Evolutionary conservation across 768 basidiomycete genomes (phyloP), one percentile per base, ranked within the genome.

Genomic region (Agrocybe pediades): DNA sequence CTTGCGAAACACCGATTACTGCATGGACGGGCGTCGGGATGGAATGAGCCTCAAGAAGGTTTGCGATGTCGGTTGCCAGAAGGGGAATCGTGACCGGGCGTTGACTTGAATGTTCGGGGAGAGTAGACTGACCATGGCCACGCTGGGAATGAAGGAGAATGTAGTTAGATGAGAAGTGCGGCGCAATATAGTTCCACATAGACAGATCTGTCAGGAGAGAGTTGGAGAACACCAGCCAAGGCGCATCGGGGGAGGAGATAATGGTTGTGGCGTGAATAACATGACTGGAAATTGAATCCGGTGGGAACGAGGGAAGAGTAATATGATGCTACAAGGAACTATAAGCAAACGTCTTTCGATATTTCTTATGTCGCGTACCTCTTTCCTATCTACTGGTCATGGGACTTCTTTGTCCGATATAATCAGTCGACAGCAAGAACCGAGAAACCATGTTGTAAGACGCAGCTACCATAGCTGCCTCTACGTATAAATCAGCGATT

Each of bases 391-490:
- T 21, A 78, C 56, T 2, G 80, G 80, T 79, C 80, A 83, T 8
- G 81, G 78, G 5, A 81, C 77, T 11, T 65, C 61, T 17, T 67
- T 62, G 41, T 80, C 75, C 0, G 76, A 73, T 57, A 76, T 66
- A 8, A 57, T 88, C 85, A 11, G 82, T 73, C 0, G 84, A 75
- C 11, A 85, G 70, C 25, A 88, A 71, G 58, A 87, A 80, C n/a
- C 86, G 74, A 17, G 84, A 86, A 6, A 88, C 85, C 81, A 87
- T 83, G 68, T 87, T 87, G 67, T 88, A 88, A 0, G 74, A 68
- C 4, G 80, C 80, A 0, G 79, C 78, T 1, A 80, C 71, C 48
- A 80, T 74, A 0, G 77, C 73, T 17, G 77, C 80, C 61, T 88
- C 86, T 30, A 83, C 79, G 33, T 85, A 72, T 7, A 82, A 57